A percentile compares a stretch with the other conserved stretches of the same genome.
These are phyloP conservation scores for Monosporozyma aerobia DNA, from an alignment of 805 yeast species.

Conservation along the genomic window DNA sequence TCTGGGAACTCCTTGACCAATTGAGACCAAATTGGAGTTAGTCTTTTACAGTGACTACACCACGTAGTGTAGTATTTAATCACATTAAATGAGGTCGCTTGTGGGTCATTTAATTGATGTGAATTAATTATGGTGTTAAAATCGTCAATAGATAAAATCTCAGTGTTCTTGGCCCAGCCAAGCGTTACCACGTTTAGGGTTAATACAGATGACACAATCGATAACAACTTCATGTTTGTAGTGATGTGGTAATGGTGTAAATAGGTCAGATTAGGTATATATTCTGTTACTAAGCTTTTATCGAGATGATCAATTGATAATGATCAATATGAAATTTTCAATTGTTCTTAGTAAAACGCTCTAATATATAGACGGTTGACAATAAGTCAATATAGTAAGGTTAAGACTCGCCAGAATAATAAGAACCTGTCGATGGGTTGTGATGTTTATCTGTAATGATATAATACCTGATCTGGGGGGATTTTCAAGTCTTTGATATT, in stretches of 20 bases:
- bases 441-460: too few species aligned
- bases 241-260: neutral
- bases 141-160: neutral
- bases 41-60: constrained; percentile 59
- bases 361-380: too few species aligned
- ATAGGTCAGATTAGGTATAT: neutral
- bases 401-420: too few species aligned
- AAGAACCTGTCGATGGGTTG: too few species aligned
- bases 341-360: too few species aligned
- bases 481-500: too few species aligned
- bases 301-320: too few species aligned
- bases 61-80: constrained; percentile 50
- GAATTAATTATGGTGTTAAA: neutral
- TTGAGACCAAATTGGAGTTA: constrained; percentile 48
- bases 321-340: too few species aligned
- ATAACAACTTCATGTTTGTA: neutral
- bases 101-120: neutral
- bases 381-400: too few species aligned
- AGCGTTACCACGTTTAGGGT: neutral
- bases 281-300: neutral
- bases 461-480: too few species aligned
- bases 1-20: constrained; percentile 33
- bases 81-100: constrained; percentile 20
- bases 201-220: neutral
- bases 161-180: neutral